A percentile compares a stretch with the other conserved stretches of the same genome.
Conservation (phyloP, 495 filamentous ascomycete genomes). For the Hypoxylon cercidicola region DNA sequence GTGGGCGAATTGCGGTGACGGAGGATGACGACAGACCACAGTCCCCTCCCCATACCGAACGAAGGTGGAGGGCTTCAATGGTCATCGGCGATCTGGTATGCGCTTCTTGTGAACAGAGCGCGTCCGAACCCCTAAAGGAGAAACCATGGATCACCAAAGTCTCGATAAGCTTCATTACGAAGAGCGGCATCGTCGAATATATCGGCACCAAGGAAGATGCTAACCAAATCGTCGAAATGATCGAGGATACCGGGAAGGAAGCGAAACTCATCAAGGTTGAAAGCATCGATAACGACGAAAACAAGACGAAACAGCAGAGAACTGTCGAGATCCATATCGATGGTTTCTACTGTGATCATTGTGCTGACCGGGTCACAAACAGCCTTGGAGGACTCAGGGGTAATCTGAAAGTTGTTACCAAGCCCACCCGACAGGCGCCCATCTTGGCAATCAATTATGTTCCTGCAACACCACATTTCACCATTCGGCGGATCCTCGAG, state of each 20-base stretch:
- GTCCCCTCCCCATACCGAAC: slow-evolving; percentile 6
- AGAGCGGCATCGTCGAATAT: slow-evolving; percentile 76
- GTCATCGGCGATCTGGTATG: slow-evolving; percentile 89
- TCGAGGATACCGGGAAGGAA: slow-evolving; percentile 86
- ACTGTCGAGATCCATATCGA: slow-evolving; percentile 74
- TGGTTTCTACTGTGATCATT: slow-evolving; percentile 91
- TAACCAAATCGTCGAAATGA: slow-evolving; percentile 69
- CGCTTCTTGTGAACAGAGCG: slow-evolving; percentile 72
- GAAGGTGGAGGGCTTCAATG: slow-evolving; percentile 66
- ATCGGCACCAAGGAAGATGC: slow-evolving; percentile 60
- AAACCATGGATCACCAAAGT: slow-evolving; percentile 70
- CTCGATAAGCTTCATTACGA: slow-evolving; percentile 75
- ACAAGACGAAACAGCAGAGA: slow-evolving; percentile 52
- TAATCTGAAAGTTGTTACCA: slow-evolving; percentile 59
- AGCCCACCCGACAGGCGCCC: slow-evolving; percentile 61
- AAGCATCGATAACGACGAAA: slow-evolving; percentile 36
- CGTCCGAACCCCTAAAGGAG: slow-evolving; percentile 72
- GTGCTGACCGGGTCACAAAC: slow-evolving; percentile 69
- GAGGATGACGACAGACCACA: slow-evolving; percentile 21
- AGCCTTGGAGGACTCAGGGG: slow-evolving; percentile 51
- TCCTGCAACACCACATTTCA: slow-evolving; percentile 74
- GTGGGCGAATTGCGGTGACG: slow-evolving; percentile 12
- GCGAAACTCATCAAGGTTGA: slow-evolving; percentile 67
- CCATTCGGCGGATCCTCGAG: slow-evolving; percentile 76
- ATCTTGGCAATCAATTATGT: slow-evolving; percentile 77